Conservation (phyloP, 441 rosid genomes). For the Euphorbia celastroides region DNA sequence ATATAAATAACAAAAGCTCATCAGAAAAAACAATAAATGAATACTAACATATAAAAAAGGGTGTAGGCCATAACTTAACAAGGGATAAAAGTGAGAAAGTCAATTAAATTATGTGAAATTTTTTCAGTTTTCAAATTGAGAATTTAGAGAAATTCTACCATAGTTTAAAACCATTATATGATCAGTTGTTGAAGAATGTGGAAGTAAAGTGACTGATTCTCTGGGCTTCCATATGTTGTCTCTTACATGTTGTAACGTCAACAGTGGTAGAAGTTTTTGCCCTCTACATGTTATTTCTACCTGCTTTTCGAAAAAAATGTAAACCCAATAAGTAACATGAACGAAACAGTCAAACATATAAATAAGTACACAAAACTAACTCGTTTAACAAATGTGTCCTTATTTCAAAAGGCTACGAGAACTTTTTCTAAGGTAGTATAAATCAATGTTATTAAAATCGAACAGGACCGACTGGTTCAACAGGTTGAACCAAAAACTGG, state of each 20-base stretch:
- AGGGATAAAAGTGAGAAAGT: slow-evolving; percentile 12
- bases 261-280: slow-evolving; percentile 61
- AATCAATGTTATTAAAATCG: too few species aligned
- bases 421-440: too few species aligned
- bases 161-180: slow-evolving; percentile 87
- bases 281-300: slow-evolving; percentile 91
- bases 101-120: slow-evolving; percentile 7
- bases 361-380: too few species aligned
- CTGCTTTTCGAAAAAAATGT: slow-evolving; percentile 43
- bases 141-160: slow-evolving; percentile 42
- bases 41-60: background rate
- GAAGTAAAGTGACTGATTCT: slow-evolving; percentile 56
- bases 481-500: too few species aligned
- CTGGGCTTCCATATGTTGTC: slow-evolving; percentile 74
- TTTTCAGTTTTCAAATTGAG: background rate
- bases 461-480: too few species aligned
- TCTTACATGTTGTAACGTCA: slow-evolving; percentile 90
- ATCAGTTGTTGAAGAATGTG: slow-evolving; percentile 51
- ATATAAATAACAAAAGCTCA: slow-evolving; percentile 13
- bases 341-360: too few species aligned
- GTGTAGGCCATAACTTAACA: slow-evolving; percentile 26
- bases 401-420: too few species aligned
- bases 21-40: background rate
- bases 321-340: too few species aligned
- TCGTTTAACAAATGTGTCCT: too few species aligned